Percentiles rank a stretch among this genome's conserved stretches.
Evolutionary conservation across 192 early-diverging fungal genomes (phyloP).

Genomic region (Coemansia sp.): DNA sequence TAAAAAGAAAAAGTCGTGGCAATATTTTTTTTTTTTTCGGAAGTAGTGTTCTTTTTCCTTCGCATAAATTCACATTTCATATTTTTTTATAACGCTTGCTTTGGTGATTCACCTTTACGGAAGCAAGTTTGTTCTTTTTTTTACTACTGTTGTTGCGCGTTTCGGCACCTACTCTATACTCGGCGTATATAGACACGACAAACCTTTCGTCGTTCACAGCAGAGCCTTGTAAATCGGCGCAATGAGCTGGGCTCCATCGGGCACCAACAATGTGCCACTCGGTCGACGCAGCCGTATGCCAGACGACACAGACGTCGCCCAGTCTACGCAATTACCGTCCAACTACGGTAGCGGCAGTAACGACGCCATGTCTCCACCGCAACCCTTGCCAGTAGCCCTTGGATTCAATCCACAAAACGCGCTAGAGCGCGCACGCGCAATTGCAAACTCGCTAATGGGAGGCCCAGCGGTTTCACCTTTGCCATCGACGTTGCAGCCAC

Average conservation of each 20-base stretch:
- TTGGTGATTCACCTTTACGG: neutral
- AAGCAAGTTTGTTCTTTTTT: neutral
- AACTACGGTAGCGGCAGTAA: slow-evolving; percentile 3
- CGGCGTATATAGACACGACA: neutral
- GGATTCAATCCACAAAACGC: slow-evolving; percentile 32
- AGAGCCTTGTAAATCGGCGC: neutral
- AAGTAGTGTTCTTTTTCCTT: slow-evolving; percentile 1
- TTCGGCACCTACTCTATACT: too few species aligned
- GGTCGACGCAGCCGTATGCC: slow-evolving; percentile 38
- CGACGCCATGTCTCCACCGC: neutral
- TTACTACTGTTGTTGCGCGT: neutral
- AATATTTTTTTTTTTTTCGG: neutral
- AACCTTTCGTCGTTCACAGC: neutral
- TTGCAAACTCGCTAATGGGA: slow-evolving; percentile 44
- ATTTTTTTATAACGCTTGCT: neutral
- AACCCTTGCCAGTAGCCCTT: neutral
- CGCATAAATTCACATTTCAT: neutral
- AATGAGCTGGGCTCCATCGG: slow-evolving; percentile 53
- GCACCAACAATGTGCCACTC: slow-evolving; percentile 52
- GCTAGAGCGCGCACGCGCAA: slow-evolving; percentile 46
- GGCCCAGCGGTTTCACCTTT: neutral
- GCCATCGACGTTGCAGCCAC: neutral
- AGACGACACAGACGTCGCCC: neutral
- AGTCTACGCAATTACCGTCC: neutral
- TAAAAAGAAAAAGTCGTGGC: neutral